phyloP scores from a whole-genome alignment of 495 filamentous ascomycete genomes.

The Penicilliopsis zonata region DNA sequence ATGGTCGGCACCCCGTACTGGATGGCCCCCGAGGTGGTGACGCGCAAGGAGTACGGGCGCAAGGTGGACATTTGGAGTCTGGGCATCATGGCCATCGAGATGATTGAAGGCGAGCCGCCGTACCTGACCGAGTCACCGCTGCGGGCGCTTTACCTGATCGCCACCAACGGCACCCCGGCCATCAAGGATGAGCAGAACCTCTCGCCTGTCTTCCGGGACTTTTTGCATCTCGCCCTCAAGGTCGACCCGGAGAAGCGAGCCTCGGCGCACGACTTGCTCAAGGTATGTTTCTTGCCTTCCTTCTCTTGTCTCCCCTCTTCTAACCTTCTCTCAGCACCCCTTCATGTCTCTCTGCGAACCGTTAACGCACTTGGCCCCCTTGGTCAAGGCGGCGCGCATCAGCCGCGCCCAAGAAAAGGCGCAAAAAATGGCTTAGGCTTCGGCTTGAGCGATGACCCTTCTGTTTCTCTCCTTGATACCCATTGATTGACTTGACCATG shows the following conservation, averaged over 20 bases:
- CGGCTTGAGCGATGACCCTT: conserved; percentile 8
- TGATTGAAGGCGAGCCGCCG: conserved; percentile 98
- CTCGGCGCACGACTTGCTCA: conserved; percentile 82
- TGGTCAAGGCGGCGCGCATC: conserved; percentile 75
- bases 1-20: conserved; percentile 99
- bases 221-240: conserved; percentile 80
- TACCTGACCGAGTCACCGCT: conserved; percentile 94
- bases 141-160: conserved; percentile 88
- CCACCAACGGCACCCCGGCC: conserved; percentile 87
- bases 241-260: conserved; percentile 95
- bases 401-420: conserved; percentile 78
- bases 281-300: conserved; percentile 42
- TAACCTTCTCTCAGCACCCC: conserved; percentile 50
- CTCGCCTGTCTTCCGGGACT: conserved; percentile 73
- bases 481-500: conserved; percentile 21
- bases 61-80: conserved; percentile 99
- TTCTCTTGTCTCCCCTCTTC: conserved; percentile 1
- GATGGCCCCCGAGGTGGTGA: conserved; percentile 99
- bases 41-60: conserved; percentile 91
- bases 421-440: conserved; percentile 35
- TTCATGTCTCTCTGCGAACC: conserved; percentile 73
- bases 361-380: conserved; percentile 62
- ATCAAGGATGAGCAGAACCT: conserved; percentile 88
- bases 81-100: conserved; percentile 99
- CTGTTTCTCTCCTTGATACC: conserved; percentile 30